Percentiles rank a stretch among this genome's conserved stretches.
These are phyloP conservation scores for Zygosaccharomyces kombuchaensis DNA, from an alignment of 805 yeast genomes.

Conservation along the genomic window DNA sequence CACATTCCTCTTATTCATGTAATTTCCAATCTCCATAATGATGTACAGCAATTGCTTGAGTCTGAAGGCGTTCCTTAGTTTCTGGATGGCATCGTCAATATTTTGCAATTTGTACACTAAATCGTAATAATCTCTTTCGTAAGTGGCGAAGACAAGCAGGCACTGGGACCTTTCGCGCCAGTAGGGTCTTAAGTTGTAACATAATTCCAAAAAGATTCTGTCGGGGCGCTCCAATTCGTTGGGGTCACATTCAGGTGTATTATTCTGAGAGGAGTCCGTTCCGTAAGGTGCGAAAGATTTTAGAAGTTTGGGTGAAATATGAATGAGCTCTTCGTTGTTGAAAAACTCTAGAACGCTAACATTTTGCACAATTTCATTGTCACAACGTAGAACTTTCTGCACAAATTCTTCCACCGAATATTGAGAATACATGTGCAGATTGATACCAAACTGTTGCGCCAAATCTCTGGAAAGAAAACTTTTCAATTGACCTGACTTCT, in stretches of 20 bases:
- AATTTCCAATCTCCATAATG: conserved; percentile 70
- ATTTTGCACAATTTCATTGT: conserved; percentile 48
- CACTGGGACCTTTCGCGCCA: conserved; percentile 73
- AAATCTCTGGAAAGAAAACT: conserved; percentile 63
- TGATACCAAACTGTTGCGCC: conserved; percentile 77
- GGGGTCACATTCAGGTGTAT: conserved; percentile 40
- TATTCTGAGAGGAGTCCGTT: conserved; percentile 40
- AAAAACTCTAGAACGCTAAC: conserved; percentile 64
- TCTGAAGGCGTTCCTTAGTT: conserved; percentile 48
- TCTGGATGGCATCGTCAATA: conserved; percentile 56
- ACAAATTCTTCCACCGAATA: conserved; percentile 53
- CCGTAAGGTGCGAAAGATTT: conserved; percentile 62
- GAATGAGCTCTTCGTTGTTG: conserved; percentile 58
- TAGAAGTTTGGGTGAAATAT: conserved; percentile 51
- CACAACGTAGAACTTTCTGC: conserved; percentile 55
- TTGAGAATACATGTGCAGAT: conserved; percentile 58
- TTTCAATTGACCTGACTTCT: conserved; percentile 37
- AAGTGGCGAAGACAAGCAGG: conserved; percentile 48
- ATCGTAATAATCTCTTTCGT: conserved; percentile 64
- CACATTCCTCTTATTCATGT: conserved; percentile 74
- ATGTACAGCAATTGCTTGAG: conserved; percentile 58
- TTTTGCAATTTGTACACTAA: conserved; percentile 49
- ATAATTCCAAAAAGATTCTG: conserved; percentile 61
- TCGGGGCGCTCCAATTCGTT: conserved; percentile 63
- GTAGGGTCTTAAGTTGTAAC: conserved; percentile 62